These are phyloP conservation scores for Camelina laxa DNA, from an alignment of 345 rosid genomes.

Conservation along the genomic window DNA sequence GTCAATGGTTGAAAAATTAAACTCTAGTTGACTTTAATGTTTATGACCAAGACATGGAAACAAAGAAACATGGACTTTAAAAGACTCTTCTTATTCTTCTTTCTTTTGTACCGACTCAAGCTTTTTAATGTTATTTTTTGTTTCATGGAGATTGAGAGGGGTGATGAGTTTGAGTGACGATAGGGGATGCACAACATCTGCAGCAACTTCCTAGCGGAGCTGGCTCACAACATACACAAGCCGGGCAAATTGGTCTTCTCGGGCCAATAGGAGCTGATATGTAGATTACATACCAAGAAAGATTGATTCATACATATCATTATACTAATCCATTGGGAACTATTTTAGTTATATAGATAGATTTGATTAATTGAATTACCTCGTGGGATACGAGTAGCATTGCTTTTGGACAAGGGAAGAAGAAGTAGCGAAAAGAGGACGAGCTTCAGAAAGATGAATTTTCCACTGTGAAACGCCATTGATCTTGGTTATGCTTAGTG, in stretches of 20 bases:
- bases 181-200: slow-evolving; percentile 42
- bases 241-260: slow-evolving; percentile 37
- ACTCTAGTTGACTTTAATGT: slow-evolving; percentile 17
- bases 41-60: slow-evolving; percentile 1
- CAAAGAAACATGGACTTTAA: slow-evolving; percentile 8
- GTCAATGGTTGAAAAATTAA: slow-evolving; percentile 17
- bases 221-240: slow-evolving; percentile 41
- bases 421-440: slow-evolving; percentile 31
- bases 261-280: slow-evolving; percentile 20
- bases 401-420: slow-evolving; percentile 27
- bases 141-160: slow-evolving; percentile 35
- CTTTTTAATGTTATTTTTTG: neutral
- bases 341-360: neutral
- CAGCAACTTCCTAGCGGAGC: slow-evolving; percentile 36
- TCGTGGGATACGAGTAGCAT: slow-evolving; percentile 30
- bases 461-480: slow-evolving; percentile 20
- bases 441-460: slow-evolving; percentile 8
- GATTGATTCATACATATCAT: neutral
- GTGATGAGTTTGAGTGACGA: slow-evolving; percentile 27
- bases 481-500: slow-evolving; percentile 18
- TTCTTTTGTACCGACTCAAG: neutral
- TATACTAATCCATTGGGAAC: neutral
- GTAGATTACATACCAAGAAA: slow-evolving; percentile 12
- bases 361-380: slow-evolving; percentile 26
- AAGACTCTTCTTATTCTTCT: neutral